A percentile compares a stretch with the other conserved stretches of the same genome.
Evolutionary conservation across 495 filamentous ascomycete genomes (phyloP).

Genomic region (Tetracladium marchalianum): DNA sequence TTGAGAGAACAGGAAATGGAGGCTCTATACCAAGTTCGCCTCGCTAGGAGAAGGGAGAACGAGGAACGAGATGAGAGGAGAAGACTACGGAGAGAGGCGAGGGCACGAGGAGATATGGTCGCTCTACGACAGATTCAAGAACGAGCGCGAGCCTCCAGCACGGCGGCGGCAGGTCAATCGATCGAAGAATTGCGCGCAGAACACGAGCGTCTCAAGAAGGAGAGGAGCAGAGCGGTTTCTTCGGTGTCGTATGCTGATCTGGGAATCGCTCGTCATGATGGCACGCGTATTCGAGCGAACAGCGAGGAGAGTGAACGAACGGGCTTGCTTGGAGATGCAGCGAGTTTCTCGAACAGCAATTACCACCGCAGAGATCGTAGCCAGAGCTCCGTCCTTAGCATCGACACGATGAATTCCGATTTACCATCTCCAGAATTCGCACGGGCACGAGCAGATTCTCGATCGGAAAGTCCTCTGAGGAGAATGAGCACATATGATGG

Average conservation of each 20-base stretch:
- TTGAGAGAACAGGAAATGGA: constrained; percentile 92
- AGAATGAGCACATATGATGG: not conserved
- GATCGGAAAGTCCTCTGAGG: constrained; percentile 8
- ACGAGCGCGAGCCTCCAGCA: constrained; percentile 22
- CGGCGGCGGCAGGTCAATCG: constrained; percentile 12
- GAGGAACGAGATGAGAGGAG: constrained; percentile 68
- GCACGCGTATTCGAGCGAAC: constrained; percentile 72
- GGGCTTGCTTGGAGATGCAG: constrained; percentile 64
- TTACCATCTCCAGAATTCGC: constrained; percentile 13
- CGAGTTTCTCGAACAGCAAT: constrained; percentile 40
- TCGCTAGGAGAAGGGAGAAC: constrained; percentile 63
- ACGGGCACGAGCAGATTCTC: constrained; percentile 15
- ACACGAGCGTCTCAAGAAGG: constrained; percentile 50
- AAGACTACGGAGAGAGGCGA: constrained; percentile 54
- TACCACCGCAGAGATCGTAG: constrained; percentile 31
- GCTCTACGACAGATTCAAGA: constrained; percentile 50
- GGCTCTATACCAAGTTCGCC: constrained; percentile 77
- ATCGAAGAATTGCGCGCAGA: constrained; percentile 51
- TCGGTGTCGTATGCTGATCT: constrained; percentile 80
- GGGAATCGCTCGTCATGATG: constrained; percentile 81
- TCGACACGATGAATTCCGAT: constrained; percentile 30
- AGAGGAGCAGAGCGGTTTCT: constrained; percentile 65
- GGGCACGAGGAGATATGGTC: constrained; percentile 53
- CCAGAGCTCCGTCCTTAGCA: constrained; percentile 34
- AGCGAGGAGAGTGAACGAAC: constrained; percentile 67